phyloP scores from a whole-genome alignment of 192 early-diverging fungal species.

The Jimgerdemannia flammicorona region DNA sequence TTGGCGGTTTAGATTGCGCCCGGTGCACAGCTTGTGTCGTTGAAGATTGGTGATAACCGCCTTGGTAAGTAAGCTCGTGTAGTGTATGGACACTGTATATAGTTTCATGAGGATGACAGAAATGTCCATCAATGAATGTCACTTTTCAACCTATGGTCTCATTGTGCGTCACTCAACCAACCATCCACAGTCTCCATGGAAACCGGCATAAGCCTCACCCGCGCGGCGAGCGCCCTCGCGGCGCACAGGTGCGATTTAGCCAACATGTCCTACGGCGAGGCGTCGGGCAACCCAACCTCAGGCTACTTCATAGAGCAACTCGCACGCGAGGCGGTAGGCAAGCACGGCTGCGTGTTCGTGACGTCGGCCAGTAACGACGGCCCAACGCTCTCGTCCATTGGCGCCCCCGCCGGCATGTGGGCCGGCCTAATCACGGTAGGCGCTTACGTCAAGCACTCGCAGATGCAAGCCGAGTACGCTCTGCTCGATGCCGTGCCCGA shows the following conservation, averaged over 20 bases:
- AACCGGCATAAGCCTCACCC: constrained; percentile 75
- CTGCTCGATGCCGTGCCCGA: constrained; percentile 78
- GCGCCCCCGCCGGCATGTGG: constrained; percentile 78
- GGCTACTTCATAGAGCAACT: constrained; percentile 85
- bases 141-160: background rate
- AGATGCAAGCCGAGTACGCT: constrained; percentile 86
- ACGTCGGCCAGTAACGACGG: constrained; percentile 91
- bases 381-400: constrained; percentile 79
- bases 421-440: constrained; percentile 86
- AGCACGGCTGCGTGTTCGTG: constrained; percentile 81
- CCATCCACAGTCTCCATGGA: constrained; percentile 69
- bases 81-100: background rate
- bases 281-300: constrained; percentile 57
- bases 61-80: background rate
- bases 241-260: constrained; percentile 66
- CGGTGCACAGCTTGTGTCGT: constrained; percentile 90
- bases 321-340: constrained; percentile 78
- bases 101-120: too few species aligned
- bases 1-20: constrained; percentile 65
- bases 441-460: constrained; percentile 79
- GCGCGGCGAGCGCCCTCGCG: constrained; percentile 74
- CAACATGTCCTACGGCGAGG: constrained; percentile 91
- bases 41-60: constrained; percentile 85
- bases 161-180: constrained; percentile 11
- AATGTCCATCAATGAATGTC: too few species aligned